Conservation (phyloP, 495 filamentous ascomycete genomes). For the Talaromyces wortmannii region DNA sequence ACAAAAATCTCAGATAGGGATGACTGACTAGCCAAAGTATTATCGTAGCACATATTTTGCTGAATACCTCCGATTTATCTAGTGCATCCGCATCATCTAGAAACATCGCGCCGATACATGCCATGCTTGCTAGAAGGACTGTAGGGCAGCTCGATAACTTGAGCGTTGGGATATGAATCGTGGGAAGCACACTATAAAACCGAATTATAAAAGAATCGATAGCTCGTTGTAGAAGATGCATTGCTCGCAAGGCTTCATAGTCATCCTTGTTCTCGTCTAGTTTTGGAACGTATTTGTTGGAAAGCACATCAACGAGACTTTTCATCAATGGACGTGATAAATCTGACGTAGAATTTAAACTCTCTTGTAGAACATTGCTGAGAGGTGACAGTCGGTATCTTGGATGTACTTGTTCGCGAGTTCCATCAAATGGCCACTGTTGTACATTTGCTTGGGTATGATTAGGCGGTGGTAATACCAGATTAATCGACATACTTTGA, state of each 20-base stretch:
- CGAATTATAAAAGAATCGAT: constrained; percentile 14
- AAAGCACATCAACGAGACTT: constrained; percentile 1
- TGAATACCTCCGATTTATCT: neutral
- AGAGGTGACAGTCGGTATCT: constrained; percentile 1
- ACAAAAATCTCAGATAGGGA: neutral
- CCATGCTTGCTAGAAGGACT: constrained; percentile 17
- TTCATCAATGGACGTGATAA: neutral
- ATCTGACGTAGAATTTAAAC: neutral
- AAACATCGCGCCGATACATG: constrained; percentile 15
- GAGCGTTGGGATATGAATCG: constrained; percentile 23
- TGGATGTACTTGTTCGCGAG: neutral
- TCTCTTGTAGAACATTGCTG: constrained; percentile 2
- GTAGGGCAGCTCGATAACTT: constrained; percentile 8
- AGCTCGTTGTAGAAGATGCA: constrained; percentile 13
- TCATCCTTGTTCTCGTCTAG: neutral
- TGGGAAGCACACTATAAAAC: constrained; percentile 16
- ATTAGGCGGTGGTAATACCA: neutral
- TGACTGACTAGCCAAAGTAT: constrained; percentile 2
- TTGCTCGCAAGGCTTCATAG: constrained; percentile 5
- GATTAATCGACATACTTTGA: neutral
- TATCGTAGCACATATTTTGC: constrained; percentile 1
- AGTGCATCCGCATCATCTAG: neutral
- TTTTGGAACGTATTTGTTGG: constrained; percentile 13
- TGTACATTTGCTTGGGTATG: neutral
- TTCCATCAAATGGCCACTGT: constrained; percentile 2